Conservation (phyloP, 164 flowering plant species). For the Dillenia suffruticosa region DNA sequence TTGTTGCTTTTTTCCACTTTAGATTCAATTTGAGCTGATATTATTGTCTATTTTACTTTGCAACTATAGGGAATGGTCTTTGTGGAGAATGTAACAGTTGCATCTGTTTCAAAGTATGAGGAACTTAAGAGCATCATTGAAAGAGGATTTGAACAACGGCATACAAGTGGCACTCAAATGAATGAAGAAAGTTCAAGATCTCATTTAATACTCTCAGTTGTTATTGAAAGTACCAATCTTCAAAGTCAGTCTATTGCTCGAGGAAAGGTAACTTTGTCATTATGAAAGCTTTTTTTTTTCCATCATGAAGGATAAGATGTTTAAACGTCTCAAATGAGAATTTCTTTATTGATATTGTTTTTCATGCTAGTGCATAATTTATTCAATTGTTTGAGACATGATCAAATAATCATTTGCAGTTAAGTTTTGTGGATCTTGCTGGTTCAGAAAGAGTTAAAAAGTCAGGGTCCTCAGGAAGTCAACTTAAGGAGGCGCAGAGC, state of each 20-base stretch:
- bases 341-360: not conserved
- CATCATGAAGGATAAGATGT: too few relatives aligned
- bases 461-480: conserved; percentile 90
- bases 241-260: conserved; percentile 88
- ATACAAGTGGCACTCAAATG: conserved; percentile 92
- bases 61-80: conserved; percentile 80
- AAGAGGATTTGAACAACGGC: conserved; percentile 83
- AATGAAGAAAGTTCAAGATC: conserved; percentile 98
- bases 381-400: too few relatives aligned
- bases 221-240: conserved; percentile 90
- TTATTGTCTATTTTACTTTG: too few relatives aligned
- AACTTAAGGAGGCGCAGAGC: conserved; percentile 97
- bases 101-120: conserved; percentile 67
- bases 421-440: conserved; percentile 99
- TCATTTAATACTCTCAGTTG: conserved; percentile 79
- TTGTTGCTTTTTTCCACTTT: too few relatives aligned
- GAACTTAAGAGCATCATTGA: conserved; percentile 62
- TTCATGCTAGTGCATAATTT: not conserved
- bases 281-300: not conserved
- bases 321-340: not conserved
- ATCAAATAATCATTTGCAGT: conserved; percentile 42
- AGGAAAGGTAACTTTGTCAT: conserved; percentile 66
- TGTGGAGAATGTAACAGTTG: conserved; percentile 79
- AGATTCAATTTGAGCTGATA: too few relatives aligned
- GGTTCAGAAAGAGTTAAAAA: conserved; percentile 98